Evolutionary conservation across 352 stramenopile genomes (phyloP), one percentile per base, ranked within the genome.

Genomic region (Phytophthora cactorum): DNA sequence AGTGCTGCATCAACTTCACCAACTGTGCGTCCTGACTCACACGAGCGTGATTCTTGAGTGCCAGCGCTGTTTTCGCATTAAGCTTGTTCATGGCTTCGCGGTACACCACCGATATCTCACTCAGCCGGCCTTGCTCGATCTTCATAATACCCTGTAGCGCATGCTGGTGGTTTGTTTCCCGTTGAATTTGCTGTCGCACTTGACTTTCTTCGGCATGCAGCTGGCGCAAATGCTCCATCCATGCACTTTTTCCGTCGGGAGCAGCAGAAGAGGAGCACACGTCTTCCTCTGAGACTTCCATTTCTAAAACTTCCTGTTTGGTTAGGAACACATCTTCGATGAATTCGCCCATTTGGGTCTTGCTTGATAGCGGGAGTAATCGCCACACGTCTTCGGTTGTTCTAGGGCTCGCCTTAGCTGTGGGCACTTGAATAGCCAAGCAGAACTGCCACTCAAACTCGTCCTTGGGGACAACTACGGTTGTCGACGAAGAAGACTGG

Each of bases 61-160:
- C 70, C 25, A 70, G 61, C 15, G 59, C 36, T 10, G 77, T 79
- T 54, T 91, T 89, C 11, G 65, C 61, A 10, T 78, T 66, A 22
- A 93, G 67, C 14, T 66, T 78, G 32, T 72, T 72, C 52, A 92
- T 81, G 17, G 79, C 79, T 44, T 87, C 82, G 8, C 73, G 79
- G 62, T 93, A 93, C 12, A 87, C 71, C 2, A 77, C 61, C 27
- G 80, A 86, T 14, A 87, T 67, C 34, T 86, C 65, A 56, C 74
- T 81, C 11, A 93, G 56, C 3, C 82, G 81, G 49, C 91, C 82
- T 47, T 88, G 80, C 63, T 93, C 84, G 34, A 91, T 89, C 63
- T 84, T 86, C 45, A 91, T 80, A 12, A 93, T 86, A 6, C 75
- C 79, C 39, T 92, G 73, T n/a, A 93, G 64, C 3, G 82, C 80